Evolutionary conservation across 352 stramenopile species (phyloP).

Genomic region (Thraustochytrium sp.): DNA sequence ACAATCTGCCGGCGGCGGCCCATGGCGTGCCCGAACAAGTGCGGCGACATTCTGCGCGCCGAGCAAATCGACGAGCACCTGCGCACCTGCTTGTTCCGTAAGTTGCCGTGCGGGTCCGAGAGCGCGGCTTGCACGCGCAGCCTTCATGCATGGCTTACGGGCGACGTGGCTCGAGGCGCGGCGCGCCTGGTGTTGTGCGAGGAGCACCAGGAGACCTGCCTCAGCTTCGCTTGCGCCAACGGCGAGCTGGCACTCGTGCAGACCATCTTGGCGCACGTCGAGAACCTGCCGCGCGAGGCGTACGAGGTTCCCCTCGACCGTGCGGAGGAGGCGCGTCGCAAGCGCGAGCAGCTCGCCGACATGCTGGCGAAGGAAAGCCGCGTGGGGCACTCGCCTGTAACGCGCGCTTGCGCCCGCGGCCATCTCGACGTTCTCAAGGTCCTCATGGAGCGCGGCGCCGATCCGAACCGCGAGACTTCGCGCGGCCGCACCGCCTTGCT

Average conservation of each 20-base stretch:
- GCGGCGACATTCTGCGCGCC: slow-evolving; percentile 43
- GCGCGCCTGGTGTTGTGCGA: slow-evolving; percentile 48
- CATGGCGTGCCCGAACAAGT: slow-evolving; percentile 44
- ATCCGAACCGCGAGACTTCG: slow-evolving; percentile 49
- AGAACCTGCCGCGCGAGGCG: neutral
- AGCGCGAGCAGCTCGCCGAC: slow-evolving; percentile 12
- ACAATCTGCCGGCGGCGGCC: slow-evolving; percentile 35
- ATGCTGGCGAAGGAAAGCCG: slow-evolving; percentile 51
- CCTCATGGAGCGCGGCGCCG: neutral
- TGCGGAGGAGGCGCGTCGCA: neutral
- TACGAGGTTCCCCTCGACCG: neutral
- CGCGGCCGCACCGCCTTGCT: slow-evolving; percentile 49
- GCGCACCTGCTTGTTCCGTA: slow-evolving; percentile 7
- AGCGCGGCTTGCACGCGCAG: slow-evolving; percentile 37
- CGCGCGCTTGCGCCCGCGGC: slow-evolving; percentile 33
- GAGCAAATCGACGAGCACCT: slow-evolving; percentile 45
- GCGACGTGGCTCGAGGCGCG: slow-evolving; percentile 24
- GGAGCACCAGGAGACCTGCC: slow-evolving; percentile 43
- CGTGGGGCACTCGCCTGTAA: slow-evolving; percentile 48
- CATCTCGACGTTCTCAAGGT: slow-evolving; percentile 48
- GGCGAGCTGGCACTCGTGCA: slow-evolving; percentile 40
- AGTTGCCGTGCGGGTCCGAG: slow-evolving; percentile 39
- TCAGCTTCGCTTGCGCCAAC: slow-evolving; percentile 33
- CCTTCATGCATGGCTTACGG: slow-evolving; percentile 40
- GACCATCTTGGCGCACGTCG: slow-evolving; percentile 35